Conservation (phyloP, 176 grass and related monocot species). For the Zoysia japonica region DNA sequence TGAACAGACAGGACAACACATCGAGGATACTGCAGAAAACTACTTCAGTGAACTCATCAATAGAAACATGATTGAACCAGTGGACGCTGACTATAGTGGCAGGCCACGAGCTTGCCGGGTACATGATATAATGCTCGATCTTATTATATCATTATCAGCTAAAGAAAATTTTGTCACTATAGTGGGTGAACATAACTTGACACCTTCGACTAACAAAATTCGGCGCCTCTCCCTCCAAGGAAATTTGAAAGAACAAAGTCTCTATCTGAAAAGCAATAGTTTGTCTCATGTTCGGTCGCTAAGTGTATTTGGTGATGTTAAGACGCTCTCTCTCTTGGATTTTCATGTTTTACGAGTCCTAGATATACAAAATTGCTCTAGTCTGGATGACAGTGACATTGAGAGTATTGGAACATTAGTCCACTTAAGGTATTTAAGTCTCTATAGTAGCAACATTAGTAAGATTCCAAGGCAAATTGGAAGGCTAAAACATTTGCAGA, state of each 20-base stretch:
- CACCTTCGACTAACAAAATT: slow-evolving; percentile 20
- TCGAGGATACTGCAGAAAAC: slow-evolving; percentile 27
- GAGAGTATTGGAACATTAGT: slow-evolving; percentile 34
- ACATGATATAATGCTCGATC: slow-evolving; percentile 46
- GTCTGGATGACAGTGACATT: slow-evolving; percentile 16
- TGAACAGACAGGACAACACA: neutral
- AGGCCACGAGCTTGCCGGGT: slow-evolving; percentile 12
- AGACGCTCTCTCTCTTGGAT: slow-evolving; percentile 23
- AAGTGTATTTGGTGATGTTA: slow-evolving; percentile 28
- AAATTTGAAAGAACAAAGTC: neutral
- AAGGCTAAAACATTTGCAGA: slow-evolving; percentile 29
- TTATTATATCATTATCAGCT: slow-evolving; percentile 29
- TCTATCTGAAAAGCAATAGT: neutral
- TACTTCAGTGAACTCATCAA: slow-evolving; percentile 40
- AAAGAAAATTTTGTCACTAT: slow-evolving; percentile 42
- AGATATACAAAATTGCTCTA: slow-evolving; percentile 17
- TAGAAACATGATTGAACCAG: slow-evolving; percentile 30
- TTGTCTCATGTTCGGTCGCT: slow-evolving; percentile 29
- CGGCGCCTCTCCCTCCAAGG: slow-evolving; percentile 25
- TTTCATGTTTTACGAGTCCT: slow-evolving; percentile 36
- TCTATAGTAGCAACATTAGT: slow-evolving; percentile 7
- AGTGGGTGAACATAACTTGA: neutral
- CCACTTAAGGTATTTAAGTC: slow-evolving; percentile 38
- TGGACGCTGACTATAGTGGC: neutral
- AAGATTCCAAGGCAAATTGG: slow-evolving; percentile 28